These are phyloP conservation scores for Pseudopyricularia javanii DNA, from an alignment of 2,329 filamentous ascomycete species.

Conservation along the genomic window DNA sequence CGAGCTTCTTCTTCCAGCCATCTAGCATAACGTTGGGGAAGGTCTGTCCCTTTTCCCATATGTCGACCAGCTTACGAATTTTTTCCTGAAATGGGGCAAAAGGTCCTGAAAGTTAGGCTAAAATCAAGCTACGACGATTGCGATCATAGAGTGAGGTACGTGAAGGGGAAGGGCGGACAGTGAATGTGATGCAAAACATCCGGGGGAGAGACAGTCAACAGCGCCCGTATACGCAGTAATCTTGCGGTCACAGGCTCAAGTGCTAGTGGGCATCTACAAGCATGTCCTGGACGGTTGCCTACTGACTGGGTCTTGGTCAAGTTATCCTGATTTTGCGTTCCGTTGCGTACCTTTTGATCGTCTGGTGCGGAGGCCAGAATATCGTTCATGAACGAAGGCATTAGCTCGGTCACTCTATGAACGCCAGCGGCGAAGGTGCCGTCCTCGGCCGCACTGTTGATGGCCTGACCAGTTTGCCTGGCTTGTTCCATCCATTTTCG, in stretches of 20 bases:
- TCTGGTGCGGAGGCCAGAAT: constrained; percentile 78
- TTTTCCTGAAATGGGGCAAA: constrained; percentile 52
- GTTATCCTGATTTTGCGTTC: not conserved
- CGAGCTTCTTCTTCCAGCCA: constrained; percentile 72
- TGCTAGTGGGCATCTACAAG: not conserved
- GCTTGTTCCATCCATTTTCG: constrained; percentile 97
- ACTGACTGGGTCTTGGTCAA: not conserved
- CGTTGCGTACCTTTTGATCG: constrained; percentile 86
- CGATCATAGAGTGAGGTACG: not conserved
- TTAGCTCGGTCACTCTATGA: constrained; percentile 88
- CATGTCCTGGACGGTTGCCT: not conserved
- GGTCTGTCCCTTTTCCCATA: constrained; percentile 92
- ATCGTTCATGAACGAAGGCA: constrained; percentile 91
- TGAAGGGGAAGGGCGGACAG: not conserved
- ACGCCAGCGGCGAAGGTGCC: constrained; percentile 93
- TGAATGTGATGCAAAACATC: not conserved
- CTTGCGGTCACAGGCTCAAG: not conserved
- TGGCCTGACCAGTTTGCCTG: constrained; percentile 69
- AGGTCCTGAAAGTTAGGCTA: constrained; percentile 1
- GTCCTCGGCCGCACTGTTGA: constrained; percentile 70
- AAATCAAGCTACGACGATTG: not conserved
- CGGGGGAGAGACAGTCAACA: not conserved
- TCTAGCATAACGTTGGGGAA: constrained; percentile 72
- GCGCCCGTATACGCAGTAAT: not conserved
- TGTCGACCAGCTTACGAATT: constrained; percentile 88